Evolutionary conservation across 768 basidiomycete species (phyloP).

Genomic region (Termitomyces sp.): DNA sequence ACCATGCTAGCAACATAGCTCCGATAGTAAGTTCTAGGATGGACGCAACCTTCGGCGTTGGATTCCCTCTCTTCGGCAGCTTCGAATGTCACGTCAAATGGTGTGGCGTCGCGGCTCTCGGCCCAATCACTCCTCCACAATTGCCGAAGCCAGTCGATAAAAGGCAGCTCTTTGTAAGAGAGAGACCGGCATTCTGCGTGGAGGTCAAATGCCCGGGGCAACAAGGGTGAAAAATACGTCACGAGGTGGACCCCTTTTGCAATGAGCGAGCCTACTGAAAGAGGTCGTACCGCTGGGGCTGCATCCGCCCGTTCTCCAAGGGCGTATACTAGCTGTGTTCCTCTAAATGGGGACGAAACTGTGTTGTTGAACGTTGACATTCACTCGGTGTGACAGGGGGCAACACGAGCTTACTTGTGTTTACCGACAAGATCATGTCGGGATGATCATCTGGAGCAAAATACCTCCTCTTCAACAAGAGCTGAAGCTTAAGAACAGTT

Average conservation of each 20-base stretch:
- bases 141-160: slow-evolving; percentile 26
- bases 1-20: neutral
- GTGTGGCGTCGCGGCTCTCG: slow-evolving; percentile 37
- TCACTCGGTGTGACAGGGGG: neutral
- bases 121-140: slow-evolving; percentile 47
- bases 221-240: slow-evolving; percentile 36
- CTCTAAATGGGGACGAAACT: neutral
- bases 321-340: neutral
- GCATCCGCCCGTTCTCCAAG: neutral
- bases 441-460: neutral
- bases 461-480: neutral
- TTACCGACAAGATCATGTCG: neutral
- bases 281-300: neutral
- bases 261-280: neutral
- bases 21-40: neutral
- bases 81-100: slow-evolving; percentile 43
- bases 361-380: neutral
- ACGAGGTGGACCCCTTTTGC: neutral
- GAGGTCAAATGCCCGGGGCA: slow-evolving; percentile 32
- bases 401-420: neutral
- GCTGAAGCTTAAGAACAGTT: neutral
- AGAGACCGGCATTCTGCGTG: slow-evolving; percentile 38
- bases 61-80: slow-evolving; percentile 38
- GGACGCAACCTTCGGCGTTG: slow-evolving; percentile 26
- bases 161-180: slow-evolving; percentile 32